These are phyloP conservation scores for Sarcomyxa edulis DNA, from an alignment of 768 basidiomycete species.

Conservation along the genomic window DNA sequence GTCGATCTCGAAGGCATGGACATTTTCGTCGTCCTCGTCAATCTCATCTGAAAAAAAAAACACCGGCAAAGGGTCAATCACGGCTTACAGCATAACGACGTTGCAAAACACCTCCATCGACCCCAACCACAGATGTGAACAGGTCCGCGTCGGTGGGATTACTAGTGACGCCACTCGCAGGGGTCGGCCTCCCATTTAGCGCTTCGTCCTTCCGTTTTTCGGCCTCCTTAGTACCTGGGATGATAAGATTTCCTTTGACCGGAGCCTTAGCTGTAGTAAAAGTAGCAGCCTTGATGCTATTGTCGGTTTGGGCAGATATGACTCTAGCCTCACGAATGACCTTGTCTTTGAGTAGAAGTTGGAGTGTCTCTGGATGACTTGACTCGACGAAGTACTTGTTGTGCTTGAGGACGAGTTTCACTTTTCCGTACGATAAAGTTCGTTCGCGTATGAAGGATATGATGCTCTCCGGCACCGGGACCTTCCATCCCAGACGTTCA, in stretches of 20 bases:
- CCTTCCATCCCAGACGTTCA: slow-evolving; percentile 39
- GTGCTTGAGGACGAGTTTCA: slow-evolving; percentile 96
- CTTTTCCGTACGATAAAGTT: slow-evolving; percentile 95
- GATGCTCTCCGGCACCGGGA: slow-evolving; percentile 88
- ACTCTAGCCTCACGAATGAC: slow-evolving; percentile 83
- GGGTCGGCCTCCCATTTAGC: slow-evolving; percentile 20
- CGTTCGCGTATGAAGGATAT: slow-evolving; percentile 86
- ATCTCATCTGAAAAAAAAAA: slow-evolving; percentile 67
- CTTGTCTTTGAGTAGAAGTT: slow-evolving; percentile 80
- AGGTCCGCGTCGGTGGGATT: slow-evolving; percentile 65
- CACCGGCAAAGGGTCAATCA: no score
- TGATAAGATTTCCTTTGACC: slow-evolving; percentile 73
- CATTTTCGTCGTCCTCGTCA: slow-evolving; percentile 95
- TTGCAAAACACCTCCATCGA: slow-evolving; percentile 45
- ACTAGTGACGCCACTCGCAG: slow-evolving; percentile 15
- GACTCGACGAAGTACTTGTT: slow-evolving; percentile 98
- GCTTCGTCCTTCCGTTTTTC: slow-evolving; percentile 62
- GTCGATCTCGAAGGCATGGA: slow-evolving; percentile 95
- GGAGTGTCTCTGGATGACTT: slow-evolving; percentile 88
- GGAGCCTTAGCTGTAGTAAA: slow-evolving; percentile 83
- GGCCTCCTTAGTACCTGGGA: slow-evolving; percentile 77
- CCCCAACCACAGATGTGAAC: slow-evolving; percentile 94
- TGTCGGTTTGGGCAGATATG: slow-evolving; percentile 60
- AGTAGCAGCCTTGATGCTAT: slow-evolving; percentile 68
- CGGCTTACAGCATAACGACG: no score